Conservation (phyloP, 768 basidiomycete genomes). For the Paxillus ammoniavirescens region DNA sequence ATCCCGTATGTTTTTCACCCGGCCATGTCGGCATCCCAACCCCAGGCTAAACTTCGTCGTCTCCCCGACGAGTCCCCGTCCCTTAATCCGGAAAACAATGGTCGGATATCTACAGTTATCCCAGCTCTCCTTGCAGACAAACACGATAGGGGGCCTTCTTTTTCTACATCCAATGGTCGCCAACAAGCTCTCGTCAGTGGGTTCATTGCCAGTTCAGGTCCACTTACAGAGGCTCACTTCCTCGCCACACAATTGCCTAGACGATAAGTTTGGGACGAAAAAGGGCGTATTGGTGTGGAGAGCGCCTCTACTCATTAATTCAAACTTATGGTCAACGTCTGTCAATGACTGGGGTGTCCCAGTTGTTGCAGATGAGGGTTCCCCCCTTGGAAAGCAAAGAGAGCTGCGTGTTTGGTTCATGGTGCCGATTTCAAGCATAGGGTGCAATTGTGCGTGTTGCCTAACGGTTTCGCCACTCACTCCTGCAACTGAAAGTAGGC, state of each 20-base stretch:
- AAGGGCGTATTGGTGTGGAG: conserved; percentile 88
- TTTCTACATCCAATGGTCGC: conserved; percentile 24
- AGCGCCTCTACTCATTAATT: conserved; percentile 80
- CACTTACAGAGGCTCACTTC: conserved; percentile 26
- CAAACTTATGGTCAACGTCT: conserved; percentile 96
- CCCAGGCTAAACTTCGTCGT: conserved; percentile 46
- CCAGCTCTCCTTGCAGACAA: conserved; percentile 78
- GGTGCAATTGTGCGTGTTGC: conserved; percentile 53
- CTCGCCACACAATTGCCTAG: conserved; percentile 90
- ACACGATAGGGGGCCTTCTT: conserved; percentile 50
- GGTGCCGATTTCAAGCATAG: conserved; percentile 72
- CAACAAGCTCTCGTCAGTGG: conserved; percentile 21
- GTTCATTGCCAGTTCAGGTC: conserved; percentile 9
- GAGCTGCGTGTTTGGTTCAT: conserved; percentile 79
- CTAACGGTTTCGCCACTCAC: neutral
- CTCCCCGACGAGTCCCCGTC: conserved; percentile 81
- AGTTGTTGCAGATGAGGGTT: conserved; percentile 33
- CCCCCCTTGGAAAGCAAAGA: conserved; percentile 80
- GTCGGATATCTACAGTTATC: conserved; percentile 77
- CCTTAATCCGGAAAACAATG: conserved; percentile 66
- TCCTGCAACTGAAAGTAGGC: conserved; percentile 39
- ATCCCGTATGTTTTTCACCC: neutral
- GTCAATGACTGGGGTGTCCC: conserved; percentile 70
- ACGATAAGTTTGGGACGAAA: conserved; percentile 90
- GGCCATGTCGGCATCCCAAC: neutral